Evolutionary conservation across 1,284 basidiomycete genomes (phyloP).

Genomic region (Ceratorhiza oryzae-sativae): DNA sequence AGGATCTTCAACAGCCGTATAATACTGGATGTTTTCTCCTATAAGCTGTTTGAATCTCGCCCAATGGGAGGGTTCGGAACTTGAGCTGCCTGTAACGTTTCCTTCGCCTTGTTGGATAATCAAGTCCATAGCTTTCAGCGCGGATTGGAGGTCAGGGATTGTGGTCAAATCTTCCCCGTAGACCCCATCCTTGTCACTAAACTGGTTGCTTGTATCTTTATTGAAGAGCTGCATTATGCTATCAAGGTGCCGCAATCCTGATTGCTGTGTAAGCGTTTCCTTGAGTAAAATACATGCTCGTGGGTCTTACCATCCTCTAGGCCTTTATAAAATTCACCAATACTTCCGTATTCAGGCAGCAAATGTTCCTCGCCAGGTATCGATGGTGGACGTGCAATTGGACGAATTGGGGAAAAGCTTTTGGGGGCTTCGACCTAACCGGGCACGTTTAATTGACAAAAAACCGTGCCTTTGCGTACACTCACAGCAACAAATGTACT

Average conservation of each 20-base stretch:
- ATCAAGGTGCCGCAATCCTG: not conserved
- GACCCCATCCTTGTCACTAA: not conserved
- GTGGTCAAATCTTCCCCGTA: not conserved
- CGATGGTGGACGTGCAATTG: no score
- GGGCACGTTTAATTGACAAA: not conserved
- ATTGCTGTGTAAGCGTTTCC: not conserved
- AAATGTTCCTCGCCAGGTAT: not conserved
- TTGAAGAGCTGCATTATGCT: not conserved
- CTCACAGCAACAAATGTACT: constrained; percentile 25
- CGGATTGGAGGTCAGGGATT: constrained; percentile 7
- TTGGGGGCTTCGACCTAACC: not conserved
- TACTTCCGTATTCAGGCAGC: constrained; percentile 21
- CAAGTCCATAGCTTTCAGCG: constrained; percentile 7
- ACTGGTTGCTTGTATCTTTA: not conserved
- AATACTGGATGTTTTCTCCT: not conserved
- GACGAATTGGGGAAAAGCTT: not conserved
- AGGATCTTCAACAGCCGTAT: not conserved
- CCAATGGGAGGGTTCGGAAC: constrained; percentile 20
- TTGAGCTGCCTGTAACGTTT: not conserved
- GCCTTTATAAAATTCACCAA: constrained; percentile 32
- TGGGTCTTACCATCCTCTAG: constrained; percentile 4
- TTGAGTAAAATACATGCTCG: not conserved
- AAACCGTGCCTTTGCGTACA: no score
- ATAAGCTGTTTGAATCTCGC: constrained; percentile 22
- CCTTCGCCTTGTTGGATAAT: constrained; percentile 40